Evolutionary conservation across 768 basidiomycete genomes (phyloP).

Genomic region (Auricularia auricula-judae): DNA sequence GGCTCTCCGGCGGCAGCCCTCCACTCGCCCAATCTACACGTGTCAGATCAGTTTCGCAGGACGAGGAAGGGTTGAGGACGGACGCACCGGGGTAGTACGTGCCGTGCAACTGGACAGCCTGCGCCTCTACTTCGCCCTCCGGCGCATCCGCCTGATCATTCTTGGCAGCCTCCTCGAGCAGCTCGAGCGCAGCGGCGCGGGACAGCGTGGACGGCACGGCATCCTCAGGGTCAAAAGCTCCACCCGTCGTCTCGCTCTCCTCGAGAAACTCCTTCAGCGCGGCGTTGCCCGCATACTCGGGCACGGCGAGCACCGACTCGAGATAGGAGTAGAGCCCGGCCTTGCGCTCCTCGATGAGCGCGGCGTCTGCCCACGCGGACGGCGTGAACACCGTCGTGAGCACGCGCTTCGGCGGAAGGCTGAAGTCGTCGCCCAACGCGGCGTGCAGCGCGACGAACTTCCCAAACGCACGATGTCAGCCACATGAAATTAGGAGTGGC

Average conservation of each 20-base stretch:
- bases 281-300: constrained; percentile 24
- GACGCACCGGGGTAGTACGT: neutral
- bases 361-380: constrained; percentile 41
- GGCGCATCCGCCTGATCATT: neutral
- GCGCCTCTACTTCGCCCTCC: neutral
- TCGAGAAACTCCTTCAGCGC: constrained; percentile 30
- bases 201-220: constrained; percentile 36
- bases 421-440: constrained; percentile 24
- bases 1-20: constrained; percentile 38
- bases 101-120: neutral
- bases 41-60: no score
- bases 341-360: constrained; percentile 42
- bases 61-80: neutral
- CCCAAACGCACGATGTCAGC: no score
- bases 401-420: constrained; percentile 41
- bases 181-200: constrained; percentile 23
- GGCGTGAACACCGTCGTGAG: constrained; percentile 38
- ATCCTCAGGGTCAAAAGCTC: constrained; percentile 31
- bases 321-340: constrained; percentile 34
- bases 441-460: constrained; percentile 32
- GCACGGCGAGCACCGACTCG: constrained; percentile 24
- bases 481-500: no score
- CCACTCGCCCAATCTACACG: constrained; percentile 34
- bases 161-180: constrained; percentile 4
- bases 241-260: constrained; percentile 2